Evolutionary conservation across 1,139 yeast genomes (phyloP), one percentile per base, ranked within the genome.

Genomic region (Yamadazyma mexicana): DNA sequence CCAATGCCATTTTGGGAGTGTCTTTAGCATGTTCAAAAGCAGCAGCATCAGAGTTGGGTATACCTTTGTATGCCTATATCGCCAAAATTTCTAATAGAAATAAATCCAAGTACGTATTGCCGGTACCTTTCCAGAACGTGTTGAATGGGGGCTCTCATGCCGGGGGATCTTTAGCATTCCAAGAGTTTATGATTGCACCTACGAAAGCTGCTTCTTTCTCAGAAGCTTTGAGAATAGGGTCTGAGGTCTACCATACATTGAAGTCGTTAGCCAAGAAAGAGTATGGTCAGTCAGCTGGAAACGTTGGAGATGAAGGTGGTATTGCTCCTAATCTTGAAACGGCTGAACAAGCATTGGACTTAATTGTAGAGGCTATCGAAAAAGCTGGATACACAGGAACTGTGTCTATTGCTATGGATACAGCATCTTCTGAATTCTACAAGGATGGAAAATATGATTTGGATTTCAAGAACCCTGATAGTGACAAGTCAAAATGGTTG

Each of bases 221-320:
- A 48, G 96, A 88, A 71, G 96, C 91, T 52, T 69, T 87, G 69
- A 83, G 94, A 75, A 83, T 84, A 54, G 95, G 95, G 65, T 72
- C 95, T 48, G 96, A 87, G 75, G 94, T 87, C 52, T 87, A 87
- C 85, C 95, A 86, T 77, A 75, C 76, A 70, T 80, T 87, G 71
- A 87, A 87, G 79, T 69, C 86, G 50, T 74, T 84, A 61, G 81
- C 95, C 66, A 84, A 84, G 81, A 79, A 84, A 81, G 77, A 74
- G 68, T 87, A 87, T 79, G 96, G 96, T 63, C 81, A 83, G 61
- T 81, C 91, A 48, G 96, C 96, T 59, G 95, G 94, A 71, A 87
- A 87, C 77, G 96, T 87, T 64, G 96, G 96, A 78, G 96, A 87
- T 73, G 96, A 87, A 77, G 96, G 96, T 81, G 96, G 96, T 77